These are phyloP conservation scores for Nidularia sp. DNA, from an alignment of 768 basidiomycete species.

Conservation along the genomic window DNA sequence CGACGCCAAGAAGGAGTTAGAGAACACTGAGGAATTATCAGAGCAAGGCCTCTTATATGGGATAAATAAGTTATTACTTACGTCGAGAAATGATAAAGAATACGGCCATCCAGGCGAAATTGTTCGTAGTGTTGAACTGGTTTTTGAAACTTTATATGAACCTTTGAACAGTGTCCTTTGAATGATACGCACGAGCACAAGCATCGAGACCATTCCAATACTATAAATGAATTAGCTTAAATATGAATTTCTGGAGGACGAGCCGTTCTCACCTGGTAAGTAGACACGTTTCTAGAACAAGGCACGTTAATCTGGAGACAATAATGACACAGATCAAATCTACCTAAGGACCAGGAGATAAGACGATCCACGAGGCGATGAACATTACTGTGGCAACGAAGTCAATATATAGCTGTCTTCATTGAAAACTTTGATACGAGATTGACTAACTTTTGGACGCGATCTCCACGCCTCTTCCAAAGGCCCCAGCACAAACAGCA, in stretches of 20 bases:
- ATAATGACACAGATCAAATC: neutral
- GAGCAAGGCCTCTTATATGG: neutral
- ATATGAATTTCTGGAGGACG: neutral
- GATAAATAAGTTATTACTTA: neutral
- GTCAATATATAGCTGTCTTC: neutral
- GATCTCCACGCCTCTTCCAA: neutral
- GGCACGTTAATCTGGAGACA: neutral
- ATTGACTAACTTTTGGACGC: neutral
- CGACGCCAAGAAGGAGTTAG: neutral
- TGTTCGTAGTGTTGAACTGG: neutral
- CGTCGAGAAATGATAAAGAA: conserved; percentile 1
- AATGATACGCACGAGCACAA: neutral
- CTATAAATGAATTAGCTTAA: neutral
- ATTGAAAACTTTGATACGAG: neutral
- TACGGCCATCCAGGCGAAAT: neutral
- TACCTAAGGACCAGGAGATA: conserved; percentile 1
- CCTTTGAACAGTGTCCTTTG: neutral
- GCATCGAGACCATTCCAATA: neutral
- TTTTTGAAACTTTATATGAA: neutral
- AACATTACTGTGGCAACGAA: neutral
- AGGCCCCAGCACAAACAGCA: neutral
- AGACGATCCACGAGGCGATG: conserved; percentile 1
- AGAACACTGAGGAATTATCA: neutral
- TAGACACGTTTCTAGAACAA: neutral
- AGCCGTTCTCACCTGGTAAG: neutral